Conservation (phyloP, 192 early-diverging fungal species). For the Linnemannia elongata region DNA sequence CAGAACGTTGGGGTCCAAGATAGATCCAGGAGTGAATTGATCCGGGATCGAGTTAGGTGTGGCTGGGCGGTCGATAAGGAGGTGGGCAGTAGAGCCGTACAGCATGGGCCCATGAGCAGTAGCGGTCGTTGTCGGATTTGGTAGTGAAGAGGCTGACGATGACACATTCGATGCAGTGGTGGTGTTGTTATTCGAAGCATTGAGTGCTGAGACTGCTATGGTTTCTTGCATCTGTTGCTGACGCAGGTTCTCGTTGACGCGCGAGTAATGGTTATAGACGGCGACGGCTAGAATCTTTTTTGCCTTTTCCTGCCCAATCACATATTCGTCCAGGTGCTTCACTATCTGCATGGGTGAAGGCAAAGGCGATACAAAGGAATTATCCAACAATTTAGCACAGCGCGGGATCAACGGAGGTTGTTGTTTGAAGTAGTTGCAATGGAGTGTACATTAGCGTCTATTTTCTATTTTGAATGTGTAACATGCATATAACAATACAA, state of each 20-base stretch:
- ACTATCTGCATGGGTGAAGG: slow-evolving; percentile 62
- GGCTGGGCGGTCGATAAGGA: background rate
- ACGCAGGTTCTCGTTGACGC: slow-evolving; percentile 74
- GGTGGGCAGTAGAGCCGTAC: background rate
- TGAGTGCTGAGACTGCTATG: background rate
- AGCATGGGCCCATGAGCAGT: background rate
- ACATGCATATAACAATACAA: background rate
- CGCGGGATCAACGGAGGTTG: background rate
- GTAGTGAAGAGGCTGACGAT: background rate
- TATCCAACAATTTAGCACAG: background rate
- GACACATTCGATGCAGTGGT: background rate
- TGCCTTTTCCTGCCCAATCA: slow-evolving; percentile 85
- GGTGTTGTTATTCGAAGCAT: slow-evolving; percentile 5
- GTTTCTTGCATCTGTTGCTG: slow-evolving; percentile 53
- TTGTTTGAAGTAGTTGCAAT: too few species aligned
- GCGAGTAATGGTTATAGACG: slow-evolving; percentile 85
- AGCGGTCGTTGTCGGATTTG: background rate
- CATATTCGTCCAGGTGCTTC: slow-evolving; percentile 83
- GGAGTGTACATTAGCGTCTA: too few species aligned
- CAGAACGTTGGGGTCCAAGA: background rate
- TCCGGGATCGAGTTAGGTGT: background rate
- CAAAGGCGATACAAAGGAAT: background rate
- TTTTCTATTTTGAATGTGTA: too few species aligned
- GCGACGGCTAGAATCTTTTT: slow-evolving; percentile 86
- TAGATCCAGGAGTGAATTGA: background rate